A percentile compares a stretch with the other conserved stretches of the same genome.
Conservation (phyloP, 805 yeast genomes). For the Candida easanensis region DNA sequence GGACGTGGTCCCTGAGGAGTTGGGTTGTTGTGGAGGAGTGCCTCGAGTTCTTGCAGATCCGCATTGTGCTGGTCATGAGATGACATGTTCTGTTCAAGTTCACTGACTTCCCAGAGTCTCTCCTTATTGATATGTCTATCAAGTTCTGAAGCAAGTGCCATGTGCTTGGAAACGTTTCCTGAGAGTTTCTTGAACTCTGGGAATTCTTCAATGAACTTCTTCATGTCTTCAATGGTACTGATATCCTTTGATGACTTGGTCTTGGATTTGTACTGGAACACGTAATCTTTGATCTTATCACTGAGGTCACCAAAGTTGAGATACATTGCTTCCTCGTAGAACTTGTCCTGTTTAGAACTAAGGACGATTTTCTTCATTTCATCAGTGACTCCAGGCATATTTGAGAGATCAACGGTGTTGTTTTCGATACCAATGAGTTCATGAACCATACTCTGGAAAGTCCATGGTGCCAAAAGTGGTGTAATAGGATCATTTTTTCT, state of each 20-base stretch:
- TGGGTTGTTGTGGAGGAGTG: constrained; percentile 41
- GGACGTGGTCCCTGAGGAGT: constrained; percentile 34
- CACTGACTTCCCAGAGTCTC: constrained; percentile 81
- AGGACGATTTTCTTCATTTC: constrained; percentile 63
- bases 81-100: constrained; percentile 82
- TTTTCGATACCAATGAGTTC: constrained; percentile 81
- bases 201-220: constrained; percentile 83
- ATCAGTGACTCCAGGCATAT: constrained; percentile 51
- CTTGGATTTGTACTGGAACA: constrained; percentile 73
- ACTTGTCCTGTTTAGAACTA: constrained; percentile 68
- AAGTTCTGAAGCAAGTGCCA: constrained; percentile 83
- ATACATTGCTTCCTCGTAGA: constrained; percentile 78
- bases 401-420: constrained; percentile 70
- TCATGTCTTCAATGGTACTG: constrained; percentile 83
- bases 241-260: constrained; percentile 73
- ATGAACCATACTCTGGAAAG: constrained; percentile 96
- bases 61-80: constrained; percentile 56
- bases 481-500: constrained; percentile 90
- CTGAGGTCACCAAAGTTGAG: constrained; percentile 94
- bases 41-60: constrained; percentile 56
- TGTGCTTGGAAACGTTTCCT: constrained; percentile 87
- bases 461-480: constrained; percentile 93
- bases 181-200: constrained; percentile 92
- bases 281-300: constrained; percentile 80
- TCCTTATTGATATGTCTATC: constrained; percentile 65